phyloP scores from a whole-genome alignment of 2,329 filamentous ascomycete species.

The Pestalotiopsis sp. region DNA sequence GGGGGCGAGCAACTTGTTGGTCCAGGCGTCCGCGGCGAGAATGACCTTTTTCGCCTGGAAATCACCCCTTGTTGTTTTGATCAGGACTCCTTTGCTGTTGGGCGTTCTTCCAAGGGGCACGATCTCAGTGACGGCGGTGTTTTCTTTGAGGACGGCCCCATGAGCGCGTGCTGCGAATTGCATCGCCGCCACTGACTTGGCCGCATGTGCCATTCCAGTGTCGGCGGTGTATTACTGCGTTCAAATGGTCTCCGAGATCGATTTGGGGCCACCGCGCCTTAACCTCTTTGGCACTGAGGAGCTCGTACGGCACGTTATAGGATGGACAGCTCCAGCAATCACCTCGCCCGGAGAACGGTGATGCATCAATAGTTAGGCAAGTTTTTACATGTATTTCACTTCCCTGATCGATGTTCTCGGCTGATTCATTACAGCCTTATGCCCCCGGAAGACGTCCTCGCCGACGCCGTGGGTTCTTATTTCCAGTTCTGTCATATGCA shows the following conservation, averaged over 20 bases:
- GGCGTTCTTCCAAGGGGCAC: neutral
- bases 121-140: neutral
- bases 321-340: neutral
- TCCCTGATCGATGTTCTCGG: neutral
- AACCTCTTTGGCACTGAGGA: neutral
- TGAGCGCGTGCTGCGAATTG: neutral
- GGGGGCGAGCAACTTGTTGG: neutral
- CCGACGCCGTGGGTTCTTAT: neutral
- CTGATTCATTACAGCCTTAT: neutral
- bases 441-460: neutral
- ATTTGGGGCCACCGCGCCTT: neutral
- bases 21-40: neutral
- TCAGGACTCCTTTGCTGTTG: neutral
- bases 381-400: neutral
- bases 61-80: neutral
- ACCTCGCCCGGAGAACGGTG: neutral
- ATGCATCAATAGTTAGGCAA: neutral
- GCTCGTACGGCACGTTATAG: neutral
- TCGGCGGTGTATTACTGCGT: neutral
- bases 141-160: neutral
- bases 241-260: neutral
- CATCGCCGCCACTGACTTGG: neutral
- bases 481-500: neutral
- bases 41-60: neutral
- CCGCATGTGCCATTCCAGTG: neutral